These are phyloP conservation scores for Globisporangium megalacanthum DNA, from an alignment of 352 stramenopile species.

Conservation along the genomic window DNA sequence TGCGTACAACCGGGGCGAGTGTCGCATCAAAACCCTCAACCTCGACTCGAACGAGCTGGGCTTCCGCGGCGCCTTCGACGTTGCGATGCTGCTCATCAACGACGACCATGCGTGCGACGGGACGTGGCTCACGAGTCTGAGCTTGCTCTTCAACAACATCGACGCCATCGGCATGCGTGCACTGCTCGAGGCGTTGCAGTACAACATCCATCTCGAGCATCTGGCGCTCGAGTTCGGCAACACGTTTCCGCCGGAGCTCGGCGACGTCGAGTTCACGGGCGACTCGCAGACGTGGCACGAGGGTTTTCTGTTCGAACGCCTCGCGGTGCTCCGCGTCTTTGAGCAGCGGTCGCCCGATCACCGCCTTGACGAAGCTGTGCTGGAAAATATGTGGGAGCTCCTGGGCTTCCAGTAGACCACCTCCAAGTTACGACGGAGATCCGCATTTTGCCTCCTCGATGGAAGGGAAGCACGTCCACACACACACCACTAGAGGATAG, in stretches of 20 bases:
- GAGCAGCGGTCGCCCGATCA: constrained; percentile 35
- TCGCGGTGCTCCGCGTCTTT: constrained; percentile 42
- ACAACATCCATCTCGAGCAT: constrained; percentile 46
- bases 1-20: constrained; percentile 45
- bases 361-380: constrained; percentile 34
- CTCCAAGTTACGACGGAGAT: not conserved
- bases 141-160: constrained; percentile 50
- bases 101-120: constrained; percentile 32
- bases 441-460: constrained; percentile 3
- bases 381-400: constrained; percentile 49
- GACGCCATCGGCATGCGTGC: constrained; percentile 45
- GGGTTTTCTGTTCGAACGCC: constrained; percentile 40
- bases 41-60: constrained; percentile 51
- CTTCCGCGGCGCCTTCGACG: constrained; percentile 48
- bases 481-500: not conserved
- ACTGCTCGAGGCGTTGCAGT: constrained; percentile 41
- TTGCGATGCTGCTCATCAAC: constrained; percentile 54
- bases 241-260: constrained; percentile 42
- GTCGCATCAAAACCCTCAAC: constrained; percentile 38
- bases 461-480: not conserved
- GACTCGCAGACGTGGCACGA: constrained; percentile 38
- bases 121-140: constrained; percentile 37
- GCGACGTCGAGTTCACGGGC: constrained; percentile 43
- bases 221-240: constrained; percentile 51
- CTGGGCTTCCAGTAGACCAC: constrained; percentile 26